Base-by-base conservation (phyloP, 2,329 filamentous ascomycete species). In the Sclerotinia spermophila region DNA sequence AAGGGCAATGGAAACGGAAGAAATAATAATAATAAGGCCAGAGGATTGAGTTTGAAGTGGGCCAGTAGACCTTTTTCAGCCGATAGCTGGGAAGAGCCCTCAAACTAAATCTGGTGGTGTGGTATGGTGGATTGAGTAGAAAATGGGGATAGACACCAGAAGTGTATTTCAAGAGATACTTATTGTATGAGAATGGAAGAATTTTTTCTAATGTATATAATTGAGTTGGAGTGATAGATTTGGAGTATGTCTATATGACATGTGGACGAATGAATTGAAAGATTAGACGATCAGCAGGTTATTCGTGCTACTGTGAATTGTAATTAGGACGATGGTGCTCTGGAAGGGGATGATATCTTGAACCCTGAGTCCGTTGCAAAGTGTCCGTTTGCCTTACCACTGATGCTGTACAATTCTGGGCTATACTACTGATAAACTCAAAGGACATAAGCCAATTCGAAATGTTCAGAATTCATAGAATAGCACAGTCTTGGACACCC, bases 161-260 rank as follows among this genome's bases (percentile, higher is more conserved):
- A 38, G 15, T 27, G 8, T 35, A 40, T 5, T 15, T 65, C 15
- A 53, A 30, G n/a, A 51, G 61, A 65, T 38, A 66, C 17, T 11
- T 42, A 30, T 42, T 30, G n/a, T 13, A 66, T 40, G 33, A 40
- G 24, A 21, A 30, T 42, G 45, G 35, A 40, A 66, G n/a, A 27
- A 13, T 33, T 65, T 65, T 65, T 38, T 51, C 24, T 53, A 66
- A 66, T 66, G 62, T 66, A 66, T 53, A 66, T 66, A 66, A 53
- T 53, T 11, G 17, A 66, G 40, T 40, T 53, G 44, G 33, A 27
- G 61, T 2, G 24, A 40, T 38, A n/a, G 44, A 48, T 64, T 51
- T 64, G 42, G 2, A 3, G 30, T 2, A 38, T 27, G 15, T 27
- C 13, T n/a, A 17, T 5, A 53, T 30, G 48, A 27, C 17, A 27